phyloP scores from a whole-genome alignment of 257 asterid genomes.

The Hygrophila difformis region DNA sequence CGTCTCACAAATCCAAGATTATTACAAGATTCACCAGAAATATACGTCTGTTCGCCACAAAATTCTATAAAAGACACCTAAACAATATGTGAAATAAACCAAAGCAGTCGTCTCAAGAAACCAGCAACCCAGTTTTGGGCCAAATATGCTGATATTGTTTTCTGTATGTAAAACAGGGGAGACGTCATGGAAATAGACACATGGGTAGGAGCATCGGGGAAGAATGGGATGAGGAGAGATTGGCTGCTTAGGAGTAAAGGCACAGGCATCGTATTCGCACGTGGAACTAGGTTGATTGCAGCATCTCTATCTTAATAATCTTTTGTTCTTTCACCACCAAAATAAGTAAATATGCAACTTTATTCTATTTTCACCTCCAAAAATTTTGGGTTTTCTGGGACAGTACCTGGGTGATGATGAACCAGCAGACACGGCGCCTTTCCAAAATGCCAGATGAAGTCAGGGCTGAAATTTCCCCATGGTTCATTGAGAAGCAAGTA shows the following conservation, averaged over 20 bases:
- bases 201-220: conserved; percentile 92
- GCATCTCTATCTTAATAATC: background rate
- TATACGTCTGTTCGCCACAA: no score
- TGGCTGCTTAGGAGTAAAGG: conserved; percentile 71
- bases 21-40: no score
- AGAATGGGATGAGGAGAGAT: conserved; percentile 87
- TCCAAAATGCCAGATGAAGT: conserved; percentile 89
- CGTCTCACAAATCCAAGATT: no score
- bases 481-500: conserved; percentile 71
- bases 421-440: conserved; percentile 70
- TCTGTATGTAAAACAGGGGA: no score
- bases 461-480: conserved; percentile 68
- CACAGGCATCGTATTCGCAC: conserved; percentile 65
- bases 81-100: no score
- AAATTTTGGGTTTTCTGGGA: background rate
- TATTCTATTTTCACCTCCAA: no score
- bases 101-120: no score
- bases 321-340: no score
- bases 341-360: no score
- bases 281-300: conserved; percentile 59
- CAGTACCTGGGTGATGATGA: conserved; percentile 97
- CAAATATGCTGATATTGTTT: no score
- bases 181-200: conserved; percentile 84
- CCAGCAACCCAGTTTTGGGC: no score
- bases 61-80: no score